Base-by-base conservation (phyloP, 228 moss, liverwort and hornwort genomes). In the Sphagnum magellanicum region DNA sequence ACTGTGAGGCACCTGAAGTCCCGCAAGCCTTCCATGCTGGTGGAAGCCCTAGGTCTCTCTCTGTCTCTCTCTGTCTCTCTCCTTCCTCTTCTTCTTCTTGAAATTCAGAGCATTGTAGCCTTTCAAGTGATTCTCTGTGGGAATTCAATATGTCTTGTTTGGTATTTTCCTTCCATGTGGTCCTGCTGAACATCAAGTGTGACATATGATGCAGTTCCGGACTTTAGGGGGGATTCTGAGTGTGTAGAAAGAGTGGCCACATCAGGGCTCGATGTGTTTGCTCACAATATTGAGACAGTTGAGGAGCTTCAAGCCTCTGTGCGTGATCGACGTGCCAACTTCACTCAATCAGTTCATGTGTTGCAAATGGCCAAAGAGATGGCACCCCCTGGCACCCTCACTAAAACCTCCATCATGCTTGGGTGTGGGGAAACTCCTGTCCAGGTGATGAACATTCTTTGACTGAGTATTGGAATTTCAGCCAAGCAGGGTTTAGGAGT, bases 211-310 rank as follows among this genome's bases (percentile, higher is more conserved):
- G 74, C 90, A 98, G 98, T 98, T 70, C 98, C 98, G 52, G 98
- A 98, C 79, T 98, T 98, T 68, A 90, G 90, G 64, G 98, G 94
- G 46, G 94, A 98, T 55, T 9, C 77, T n/a, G 86, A 86, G 58
- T 98, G 98, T 80, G 98, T 98, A 50, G 89, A 94, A 57, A 90
- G 90, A 65, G 98, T 98, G 71, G 94, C 94, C 73, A 89, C 74
- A 13, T 98, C 94, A 14, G 98, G 98, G 67, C 80, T 98, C 58
- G 98, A 98, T 74, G 98, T 98, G 15, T 94, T 94, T 64, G 98
- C 98, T 16, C 98, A 94, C 86, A 98, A 98, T 51, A 94, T 98
- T 66, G 98, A 98, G 72, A 98, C 98, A 48, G 98, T 98, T 10
- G 98, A 90, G 75, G 98, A 98, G 74, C 94, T 98, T 49, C 98